Evolutionary conservation across 805 yeast genomes (phyloP), one percentile per base, ranked within the genome.

Genomic region (Scheffersomyces lignosus): DNA sequence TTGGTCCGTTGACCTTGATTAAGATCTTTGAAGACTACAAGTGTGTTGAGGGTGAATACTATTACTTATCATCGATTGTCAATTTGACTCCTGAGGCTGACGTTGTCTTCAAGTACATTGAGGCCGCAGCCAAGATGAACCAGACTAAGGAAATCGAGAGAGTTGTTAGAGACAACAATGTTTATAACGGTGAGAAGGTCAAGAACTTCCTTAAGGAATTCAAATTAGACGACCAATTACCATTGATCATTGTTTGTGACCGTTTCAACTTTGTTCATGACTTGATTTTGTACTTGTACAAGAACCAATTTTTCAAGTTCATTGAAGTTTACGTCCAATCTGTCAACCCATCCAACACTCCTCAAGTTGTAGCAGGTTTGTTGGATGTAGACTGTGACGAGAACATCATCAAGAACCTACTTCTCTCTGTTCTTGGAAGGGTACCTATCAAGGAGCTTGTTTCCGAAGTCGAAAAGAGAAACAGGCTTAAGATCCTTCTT

Each of bases 331-430:
- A 91, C 56, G 99, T 93, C 38, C 98, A 93, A 71, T 95, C 89
- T 60, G 98, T 93, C 35, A 93, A 93, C 67, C 96, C 99, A 36
- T 73, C 95, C 6, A 87, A 86, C 61, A 87, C 99, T 13, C 95
- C 99, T 5, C 95, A 90, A 64, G 99, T 93, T 45, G 78, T 93
- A 55, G 99, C 96, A 44, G 98, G 95, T 31, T 75, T 93, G 56
- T 73, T 93, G 49, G 99, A 93, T 61, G 98, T 93, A 50, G 99
- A 93, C 64, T 90, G 97, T 68, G 98, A 93, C 51, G 99, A 93
- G 64, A 64, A 68, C 39, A 83, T 88, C 51, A 88, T 93, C 60
- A 84, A 87, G 70, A 75, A 78, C 37, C 72, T 93, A 54, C 75
- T 93, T 51, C 77, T 75, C 56, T 82, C 95, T 16, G 98, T 91